Evolutionary conservation across 1,139 yeast species (phyloP).

Genomic region (Pneumocystis wakefieldiae): DNA sequence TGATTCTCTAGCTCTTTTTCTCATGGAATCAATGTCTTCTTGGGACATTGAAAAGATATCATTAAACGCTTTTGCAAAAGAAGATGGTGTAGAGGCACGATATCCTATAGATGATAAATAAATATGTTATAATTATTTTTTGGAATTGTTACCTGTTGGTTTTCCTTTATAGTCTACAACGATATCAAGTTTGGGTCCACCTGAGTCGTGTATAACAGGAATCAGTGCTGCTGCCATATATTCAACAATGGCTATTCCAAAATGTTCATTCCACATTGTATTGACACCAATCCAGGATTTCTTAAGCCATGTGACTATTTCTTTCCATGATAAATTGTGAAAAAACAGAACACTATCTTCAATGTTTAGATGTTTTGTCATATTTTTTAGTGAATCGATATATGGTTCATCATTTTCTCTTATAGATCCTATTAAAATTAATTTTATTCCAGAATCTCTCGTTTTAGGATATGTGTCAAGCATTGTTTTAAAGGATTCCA

Average conservation of each 20-base stretch:
- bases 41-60: conserved; percentile 4
- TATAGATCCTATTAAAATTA: conserved; percentile 74
- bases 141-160: conserved; percentile 11
- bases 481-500: conserved; percentile 48
- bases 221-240: conserved; percentile 74
- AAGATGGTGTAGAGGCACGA: conserved; percentile 10
- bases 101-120: conserved; percentile 20
- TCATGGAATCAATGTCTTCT: not conserved
- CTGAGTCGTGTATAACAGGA: conserved; percentile 84
- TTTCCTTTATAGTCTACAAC: conserved; percentile 42
- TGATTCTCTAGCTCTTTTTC: not conserved
- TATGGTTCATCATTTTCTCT: conserved; percentile 55
- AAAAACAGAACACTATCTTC: conserved; percentile 45
- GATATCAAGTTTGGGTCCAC: conserved; percentile 85
- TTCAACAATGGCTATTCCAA: conserved; percentile 95
- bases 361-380: conserved; percentile 37
- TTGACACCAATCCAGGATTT: conserved; percentile 65
- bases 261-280: conserved; percentile 99
- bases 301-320: conserved; percentile 41
- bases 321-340: conserved; percentile 60
- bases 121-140: conserved; percentile 9
- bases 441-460: conserved; percentile 22
- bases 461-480: conserved; percentile 14
- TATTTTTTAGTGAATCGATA: conserved; percentile 35
- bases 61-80: conserved; percentile 7